These are phyloP conservation scores for Hirschioporus abietinus DNA, from an alignment of 768 basidiomycete species.

Conservation along the genomic window DNA sequence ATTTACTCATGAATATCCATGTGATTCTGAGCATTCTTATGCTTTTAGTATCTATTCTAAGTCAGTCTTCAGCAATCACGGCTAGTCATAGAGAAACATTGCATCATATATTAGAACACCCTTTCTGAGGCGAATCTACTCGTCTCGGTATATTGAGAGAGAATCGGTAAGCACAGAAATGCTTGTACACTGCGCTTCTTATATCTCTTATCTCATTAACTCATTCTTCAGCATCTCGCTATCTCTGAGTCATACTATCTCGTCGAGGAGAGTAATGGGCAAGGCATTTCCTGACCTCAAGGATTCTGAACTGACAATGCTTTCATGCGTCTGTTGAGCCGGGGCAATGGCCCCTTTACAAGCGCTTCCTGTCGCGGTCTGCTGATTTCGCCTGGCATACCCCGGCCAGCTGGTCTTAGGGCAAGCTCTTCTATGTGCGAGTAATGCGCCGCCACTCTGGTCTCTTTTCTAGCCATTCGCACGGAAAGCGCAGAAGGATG, in stretches of 20 bases:
- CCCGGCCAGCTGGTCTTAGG: conserved; percentile 1
- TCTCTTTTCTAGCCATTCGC: neutral
- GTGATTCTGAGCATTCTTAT: neutral
- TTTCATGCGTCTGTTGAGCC: neutral
- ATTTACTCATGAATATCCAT: neutral
- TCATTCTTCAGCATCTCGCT: neutral
- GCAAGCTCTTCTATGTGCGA: neutral
- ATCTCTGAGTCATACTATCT: neutral
- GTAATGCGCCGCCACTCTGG: neutral
- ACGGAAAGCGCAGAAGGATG: neutral
- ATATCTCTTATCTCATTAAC: neutral
- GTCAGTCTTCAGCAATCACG: neutral
- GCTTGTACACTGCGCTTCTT: neutral
- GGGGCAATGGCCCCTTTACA: neutral
- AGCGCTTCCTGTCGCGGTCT: neutral
- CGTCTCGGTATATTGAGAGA: neutral
- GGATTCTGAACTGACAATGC: neutral
- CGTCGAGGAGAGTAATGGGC: neutral
- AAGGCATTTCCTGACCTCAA: neutral
- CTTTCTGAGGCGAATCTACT: neutral
- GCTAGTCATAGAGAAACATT: neutral
- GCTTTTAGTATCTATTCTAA: neutral
- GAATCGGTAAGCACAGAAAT: neutral
- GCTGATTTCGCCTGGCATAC: neutral
- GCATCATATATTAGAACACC: neutral